Conservation (phyloP, 805 yeast genomes). For the Ogataea parapolymorpha region DNA sequence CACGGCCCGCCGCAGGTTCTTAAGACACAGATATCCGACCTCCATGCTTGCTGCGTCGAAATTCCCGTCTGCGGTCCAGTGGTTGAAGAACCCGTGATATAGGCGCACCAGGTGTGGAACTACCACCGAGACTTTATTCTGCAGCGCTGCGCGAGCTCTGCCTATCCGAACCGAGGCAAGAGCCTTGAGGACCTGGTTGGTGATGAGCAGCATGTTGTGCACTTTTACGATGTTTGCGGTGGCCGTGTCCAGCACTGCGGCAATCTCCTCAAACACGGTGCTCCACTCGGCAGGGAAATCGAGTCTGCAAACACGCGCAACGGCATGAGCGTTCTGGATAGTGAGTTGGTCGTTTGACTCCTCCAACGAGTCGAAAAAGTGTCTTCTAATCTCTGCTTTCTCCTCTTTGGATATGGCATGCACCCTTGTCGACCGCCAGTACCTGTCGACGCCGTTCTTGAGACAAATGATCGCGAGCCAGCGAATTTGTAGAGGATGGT, state of each 20-base stretch:
- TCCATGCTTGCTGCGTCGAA: constrained; percentile 58
- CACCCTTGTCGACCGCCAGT: constrained; percentile 73
- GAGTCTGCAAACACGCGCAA: constrained; percentile 70
- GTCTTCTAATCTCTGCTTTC: constrained; percentile 55
- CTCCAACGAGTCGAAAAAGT: constrained; percentile 53
- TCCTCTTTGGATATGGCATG: constrained; percentile 59
- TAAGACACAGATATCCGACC: constrained; percentile 73
- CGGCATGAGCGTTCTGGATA: constrained; percentile 81
- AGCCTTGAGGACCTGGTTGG: constrained; percentile 76
- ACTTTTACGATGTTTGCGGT: constrained; percentile 49
- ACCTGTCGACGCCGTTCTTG: constrained; percentile 81
- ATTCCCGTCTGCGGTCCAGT: constrained; percentile 49
- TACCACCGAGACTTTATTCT: constrained; percentile 61
- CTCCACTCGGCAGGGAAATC: constrained; percentile 94
- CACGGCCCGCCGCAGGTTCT: constrained; percentile 67
- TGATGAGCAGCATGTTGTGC: constrained; percentile 59
- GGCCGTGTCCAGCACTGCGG: constrained; percentile 42
- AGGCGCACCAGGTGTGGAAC: constrained; percentile 57
- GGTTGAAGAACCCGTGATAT: constrained; percentile 56
- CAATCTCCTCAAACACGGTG: constrained; percentile 62
- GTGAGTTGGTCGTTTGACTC: constrained; percentile 74
- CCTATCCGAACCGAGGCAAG: constrained; percentile 80
- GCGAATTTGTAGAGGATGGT: constrained; percentile 61
- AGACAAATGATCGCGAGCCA: constrained; percentile 87
- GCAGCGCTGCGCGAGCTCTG: constrained; percentile 73